Evolutionary conservation across 768 basidiomycete genomes (phyloP), one percentile per base, ranked within the genome.

Genomic region (Hirschioporus abietinus): DNA sequence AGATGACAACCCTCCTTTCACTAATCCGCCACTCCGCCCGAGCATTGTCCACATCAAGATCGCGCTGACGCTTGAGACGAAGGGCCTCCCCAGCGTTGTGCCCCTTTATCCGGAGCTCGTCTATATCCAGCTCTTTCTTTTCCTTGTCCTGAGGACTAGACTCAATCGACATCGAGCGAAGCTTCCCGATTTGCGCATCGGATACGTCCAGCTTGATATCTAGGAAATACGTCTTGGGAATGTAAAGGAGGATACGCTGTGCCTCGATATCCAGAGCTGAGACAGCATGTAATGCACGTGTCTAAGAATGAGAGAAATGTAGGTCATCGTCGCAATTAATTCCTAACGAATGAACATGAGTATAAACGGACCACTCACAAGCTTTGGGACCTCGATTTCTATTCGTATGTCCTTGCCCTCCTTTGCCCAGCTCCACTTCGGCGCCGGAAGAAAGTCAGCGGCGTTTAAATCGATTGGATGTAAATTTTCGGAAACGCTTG

Each of bases 181-280:
- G 24, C 17, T 61, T 61, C 30, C 60, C 60, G 9, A 90, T 82
- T 67, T 87, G 83, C 0, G 84, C 81, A 69, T 91, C 90, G 0
- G 83, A 77, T 3, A 81, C 72, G n/a, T 74, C 75, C 20, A 90
- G 78, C 72, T 91, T 78, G 66, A 92, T 76, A 70, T 90, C 87
- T 27, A 92, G 77, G 52, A 72, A 68, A 64, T 82, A 85, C 35
- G 78, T 71, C 25, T 72, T 68, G 18, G 88, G 87, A 30, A 88
- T 70, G 58, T 76, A 70, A 18, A 93, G 72, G 9, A 86, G 74
- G 42, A 93, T 66, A 18, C 88, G 82, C 23, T 84, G 79, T 0
- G 84, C 78, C 69, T 90, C 89, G n/a, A 93, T 68, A 67, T 92
- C 89, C 9, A 93, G 83, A 0, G 82, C 82, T 2, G 88, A 79